Evolutionary conservation across 2,329 filamentous ascomycete genomes (phyloP).

Genomic region (Aspergillus niger): DNA sequence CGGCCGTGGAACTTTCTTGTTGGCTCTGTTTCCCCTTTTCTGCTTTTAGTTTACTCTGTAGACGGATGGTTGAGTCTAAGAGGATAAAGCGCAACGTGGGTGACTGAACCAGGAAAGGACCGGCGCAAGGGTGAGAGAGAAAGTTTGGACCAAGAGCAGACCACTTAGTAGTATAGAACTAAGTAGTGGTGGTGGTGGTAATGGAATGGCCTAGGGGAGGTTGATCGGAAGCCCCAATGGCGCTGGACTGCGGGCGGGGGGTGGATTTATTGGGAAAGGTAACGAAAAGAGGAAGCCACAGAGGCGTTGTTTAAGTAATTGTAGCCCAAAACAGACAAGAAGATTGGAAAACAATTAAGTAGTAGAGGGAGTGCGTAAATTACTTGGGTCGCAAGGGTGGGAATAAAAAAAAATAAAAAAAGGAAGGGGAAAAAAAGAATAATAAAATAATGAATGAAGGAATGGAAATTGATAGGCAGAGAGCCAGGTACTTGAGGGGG

Average conservation of each 20-base stretch:
- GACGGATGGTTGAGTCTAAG: slow-evolving; percentile 1
- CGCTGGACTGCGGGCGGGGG: slow-evolving; percentile 3
- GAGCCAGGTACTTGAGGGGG: slow-evolving; percentile 17
- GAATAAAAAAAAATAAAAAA: slow-evolving; percentile 9
- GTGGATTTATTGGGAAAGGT: slow-evolving; percentile 11
- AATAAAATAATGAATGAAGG: slow-evolving; percentile 24
- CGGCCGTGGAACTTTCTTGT: slow-evolving; percentile 3
- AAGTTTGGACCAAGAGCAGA: slow-evolving; percentile 11
- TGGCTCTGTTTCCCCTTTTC: slow-evolving; percentile 4
- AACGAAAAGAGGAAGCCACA: slow-evolving; percentile 1
- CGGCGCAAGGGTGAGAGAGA: slow-evolving; percentile 2
- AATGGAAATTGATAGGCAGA: slow-evolving; percentile 25
- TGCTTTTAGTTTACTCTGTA: background rate
- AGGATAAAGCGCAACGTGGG: slow-evolving; percentile 12
- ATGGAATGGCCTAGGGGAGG: background rate
- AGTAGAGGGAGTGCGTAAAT: slow-evolving; percentile 14
- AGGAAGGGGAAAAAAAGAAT: slow-evolving; percentile 16
- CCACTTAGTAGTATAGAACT: slow-evolving; percentile 1
- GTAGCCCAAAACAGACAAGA: slow-evolving; percentile 1
- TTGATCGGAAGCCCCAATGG: slow-evolving; percentile 13
- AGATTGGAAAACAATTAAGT: slow-evolving; percentile 11
- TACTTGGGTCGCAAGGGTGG: slow-evolving; percentile 7
- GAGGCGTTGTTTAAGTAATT: background rate
- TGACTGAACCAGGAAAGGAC: slow-evolving; percentile 14
- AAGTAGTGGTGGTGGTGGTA: background rate